Base-by-base conservation (phyloP, 208 protist genomes). In the Trypanosoma brucei region DNA sequence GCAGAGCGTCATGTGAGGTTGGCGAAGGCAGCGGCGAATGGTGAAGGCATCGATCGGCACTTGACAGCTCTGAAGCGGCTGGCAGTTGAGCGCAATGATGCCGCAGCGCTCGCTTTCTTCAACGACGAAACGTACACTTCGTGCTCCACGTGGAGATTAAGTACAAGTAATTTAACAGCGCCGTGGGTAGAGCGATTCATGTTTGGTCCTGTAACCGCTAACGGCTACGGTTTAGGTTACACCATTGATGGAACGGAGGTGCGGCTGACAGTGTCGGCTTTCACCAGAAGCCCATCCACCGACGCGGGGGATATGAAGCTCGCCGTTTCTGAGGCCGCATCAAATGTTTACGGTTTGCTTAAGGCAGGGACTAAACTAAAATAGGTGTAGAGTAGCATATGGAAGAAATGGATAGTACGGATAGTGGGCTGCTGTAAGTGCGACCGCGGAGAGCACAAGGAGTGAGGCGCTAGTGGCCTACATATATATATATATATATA, bases 221-320 rank as follows among this genome's bases (percentile, higher is more conserved):
- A 94, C 71, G 92, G 94, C 51, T 98, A 96, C 66, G 94, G 94
- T 11, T 59, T 98, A 3, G 89, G 86, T n/a, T 98, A 98, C 77
- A 84, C 88, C 22, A 66, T 98, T 14, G 79, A 91, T 55, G 83
- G 79, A n/a, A 55, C 95, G 7, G 66, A 83, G 48, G 73, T 96
- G 49, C 91, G 82, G n/a, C 76, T 97, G 45, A 88, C 87, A 37
- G 61, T 98, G 6, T 92, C 91, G 0, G 85, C 83, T 14, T 91
- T 92, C 55, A 87, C 72, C 38, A 88, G 84, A 59, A 91, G 83
- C 49, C 79, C 88, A 14, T 74, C 82, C 22, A 86, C 87, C 38
- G 76, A 88, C 62, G 66, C 84, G 51, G 70, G 68, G 0, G 84
- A 92, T 46, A 55, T 93, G 72, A 73, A 69, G 60, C 36, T 48